Evolutionary conservation across 306 rosid genomes (phyloP).

Genomic region (Ammopiptanthus mongolicus): DNA sequence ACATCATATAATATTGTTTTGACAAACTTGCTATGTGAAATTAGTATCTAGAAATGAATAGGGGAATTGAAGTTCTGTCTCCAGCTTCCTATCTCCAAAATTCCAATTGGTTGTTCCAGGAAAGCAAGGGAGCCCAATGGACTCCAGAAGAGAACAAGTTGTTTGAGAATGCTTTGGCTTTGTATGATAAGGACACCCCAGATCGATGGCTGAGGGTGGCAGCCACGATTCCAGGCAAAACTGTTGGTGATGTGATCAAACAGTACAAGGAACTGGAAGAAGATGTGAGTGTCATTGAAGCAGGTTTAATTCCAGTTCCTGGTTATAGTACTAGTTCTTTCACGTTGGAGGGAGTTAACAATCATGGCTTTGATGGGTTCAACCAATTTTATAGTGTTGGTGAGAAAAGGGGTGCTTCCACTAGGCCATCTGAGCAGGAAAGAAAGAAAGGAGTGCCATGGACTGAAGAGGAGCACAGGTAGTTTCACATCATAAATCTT

Average conservation of each 20-base stretch:
- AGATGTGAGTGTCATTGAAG: conserved; percentile 83
- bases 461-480: conserved; percentile 97
- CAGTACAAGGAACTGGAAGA: conserved; percentile 84
- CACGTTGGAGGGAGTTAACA: conserved; percentile 63
- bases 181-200: conserved; percentile 62
- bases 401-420: conserved; percentile 51
- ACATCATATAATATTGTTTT: neutral
- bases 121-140: conserved; percentile 68
- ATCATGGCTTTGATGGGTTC: conserved; percentile 57
- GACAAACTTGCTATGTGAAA: conserved; percentile 23
- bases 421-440: conserved; percentile 71
- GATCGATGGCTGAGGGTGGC: conserved; percentile 85
- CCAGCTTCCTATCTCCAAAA: conserved; percentile 59
- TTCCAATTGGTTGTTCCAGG: conserved; percentile 79
- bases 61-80: conserved; percentile 55
- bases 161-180: conserved; percentile 84
- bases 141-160: conserved; percentile 72
- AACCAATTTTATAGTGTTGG: conserved; percentile 54
- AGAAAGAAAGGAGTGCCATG: conserved; percentile 92
- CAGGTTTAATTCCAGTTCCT: conserved; percentile 72
- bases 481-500: neutral
- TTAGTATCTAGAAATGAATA: conserved; percentile 39
- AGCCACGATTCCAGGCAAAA: conserved; percentile 72
- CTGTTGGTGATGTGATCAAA: conserved; percentile 79
- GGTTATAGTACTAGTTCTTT: conserved; percentile 53